A percentile compares a stretch with the other conserved stretches of the same genome.
These are phyloP conservation scores for Solanum pimpinellifolium DNA, from an alignment of 257 asterid genomes.

Conservation along the genomic window DNA sequence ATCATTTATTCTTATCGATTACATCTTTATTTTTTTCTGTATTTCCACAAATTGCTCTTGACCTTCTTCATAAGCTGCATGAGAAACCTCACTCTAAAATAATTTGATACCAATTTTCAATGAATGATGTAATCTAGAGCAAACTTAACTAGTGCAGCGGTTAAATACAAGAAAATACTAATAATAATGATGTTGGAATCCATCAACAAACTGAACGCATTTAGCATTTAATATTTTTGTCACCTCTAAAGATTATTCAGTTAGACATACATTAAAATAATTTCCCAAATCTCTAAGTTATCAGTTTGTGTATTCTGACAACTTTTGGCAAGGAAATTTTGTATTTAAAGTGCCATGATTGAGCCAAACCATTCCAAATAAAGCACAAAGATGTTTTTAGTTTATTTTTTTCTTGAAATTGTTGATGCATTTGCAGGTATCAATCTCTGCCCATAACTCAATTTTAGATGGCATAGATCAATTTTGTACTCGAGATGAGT, in stretches of 20 bases:
- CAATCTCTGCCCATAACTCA: neutral
- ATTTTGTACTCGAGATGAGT: neutral
- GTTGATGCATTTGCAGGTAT: neutral
- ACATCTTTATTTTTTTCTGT: conserved; percentile 34
- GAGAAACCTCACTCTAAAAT: conserved; percentile 65
- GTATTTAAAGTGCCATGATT: neutral
- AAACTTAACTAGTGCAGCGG: neutral
- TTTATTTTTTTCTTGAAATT: neutral
- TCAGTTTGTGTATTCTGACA: neutral
- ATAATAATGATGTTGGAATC: neutral
- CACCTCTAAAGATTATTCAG: neutral
- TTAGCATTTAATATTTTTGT: neutral
- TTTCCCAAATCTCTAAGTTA: neutral
- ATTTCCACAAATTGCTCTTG: conserved; percentile 46
- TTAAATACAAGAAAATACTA: neutral
- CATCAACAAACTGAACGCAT: neutral
- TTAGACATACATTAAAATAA: neutral
- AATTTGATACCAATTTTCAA: neutral
- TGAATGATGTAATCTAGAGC: neutral
- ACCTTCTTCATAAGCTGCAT: conserved; percentile 69
- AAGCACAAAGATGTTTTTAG: neutral
- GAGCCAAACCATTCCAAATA: neutral
- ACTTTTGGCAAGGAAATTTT: neutral
- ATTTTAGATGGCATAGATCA: neutral
- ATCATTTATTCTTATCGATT: conserved; percentile 21